Base-by-base conservation (phyloP, 2,329 filamentous ascomycete species). In the Fusarium buharicum region DNA sequence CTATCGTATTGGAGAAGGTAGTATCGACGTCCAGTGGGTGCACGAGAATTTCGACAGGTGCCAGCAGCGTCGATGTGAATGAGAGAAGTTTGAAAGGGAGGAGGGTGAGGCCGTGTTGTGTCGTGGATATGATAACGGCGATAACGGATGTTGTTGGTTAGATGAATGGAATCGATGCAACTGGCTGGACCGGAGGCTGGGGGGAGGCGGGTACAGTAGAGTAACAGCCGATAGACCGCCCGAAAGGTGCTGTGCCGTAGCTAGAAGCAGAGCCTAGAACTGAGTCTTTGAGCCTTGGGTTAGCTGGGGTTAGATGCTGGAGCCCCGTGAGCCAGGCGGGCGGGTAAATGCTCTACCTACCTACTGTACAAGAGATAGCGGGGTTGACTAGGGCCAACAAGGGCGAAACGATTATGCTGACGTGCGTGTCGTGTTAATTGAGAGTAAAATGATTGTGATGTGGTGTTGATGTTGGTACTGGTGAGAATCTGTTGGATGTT, bases 261-360 rank as follows among this genome's bases (percentile, higher is more conserved):
- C 27, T 41, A 34, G 22, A 24, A 24, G 6, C 46, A 36, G 22
- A 45, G 55, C 18, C 34, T 24, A 24, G 40, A 61, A 49, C 38
- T 22, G 43, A 9, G 38, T 41, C 18, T 13, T 6, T 14, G 17
- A n/a, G 34, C 40, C 36, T 30, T 62, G 39, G 38, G 12, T 57
- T 57, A 58, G 57, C 52, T 63, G 45, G 36, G 41, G 40, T 57
- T 38, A 51, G 47, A 56, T 50, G 22, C 44, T 54, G 30, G 34
- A 64, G 60, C 62, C 61, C 61, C 56, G 41, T 36, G 61, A 62
- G 56, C 62, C 62, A 64, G 56, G 61, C 62, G 62, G 62, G 57
- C 48, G 62, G 62, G 45, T 64, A 65, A 65, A 50, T 62, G 48
- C 41, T 50, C 37, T n/a, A n/a, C n/a, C n/a, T 33, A 30, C 48